Conservation (phyloP, 73 alveolate species). For the Paramecium primaurelia region DNA sequence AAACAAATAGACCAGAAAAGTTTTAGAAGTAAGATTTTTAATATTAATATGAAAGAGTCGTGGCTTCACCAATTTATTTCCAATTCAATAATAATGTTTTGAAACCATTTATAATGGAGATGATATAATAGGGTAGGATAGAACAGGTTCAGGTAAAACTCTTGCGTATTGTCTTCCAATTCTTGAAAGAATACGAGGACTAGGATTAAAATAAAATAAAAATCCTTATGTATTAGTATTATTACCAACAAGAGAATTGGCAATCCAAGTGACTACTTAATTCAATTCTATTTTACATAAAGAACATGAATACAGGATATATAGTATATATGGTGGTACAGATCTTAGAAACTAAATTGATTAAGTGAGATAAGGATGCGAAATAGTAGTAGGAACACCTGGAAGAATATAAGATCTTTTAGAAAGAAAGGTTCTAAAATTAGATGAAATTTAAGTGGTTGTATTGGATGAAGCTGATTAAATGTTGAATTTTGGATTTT, state of each 20-base stretch:
- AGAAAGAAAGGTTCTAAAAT: slow-evolving; percentile 79
- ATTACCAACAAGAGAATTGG: slow-evolving; percentile 74
- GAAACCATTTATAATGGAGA: slow-evolving; percentile 80
- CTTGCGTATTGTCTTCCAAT: slow-evolving; percentile 79
- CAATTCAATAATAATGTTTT: slow-evolving; percentile 83
- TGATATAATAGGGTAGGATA: slow-evolving; percentile 87
- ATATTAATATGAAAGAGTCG: background rate
- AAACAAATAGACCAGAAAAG: slow-evolving; percentile 59
- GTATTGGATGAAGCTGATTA: slow-evolving; percentile 98
- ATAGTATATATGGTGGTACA: slow-evolving; percentile 81
- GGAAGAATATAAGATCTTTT: slow-evolving; percentile 97
- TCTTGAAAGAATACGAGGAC: slow-evolving; percentile 74
- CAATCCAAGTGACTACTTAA: slow-evolving; percentile 75
- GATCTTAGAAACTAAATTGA: slow-evolving; percentile 47
- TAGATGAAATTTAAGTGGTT: slow-evolving; percentile 1
- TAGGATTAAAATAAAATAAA: slow-evolving; percentile 60
- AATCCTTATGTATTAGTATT: slow-evolving; percentile 17
- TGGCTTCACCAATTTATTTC: slow-evolving; percentile 76
- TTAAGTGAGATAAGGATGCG: slow-evolving; percentile 84
- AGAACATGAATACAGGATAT: slow-evolving; percentile 65
- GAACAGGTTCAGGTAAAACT: slow-evolving; percentile 98
- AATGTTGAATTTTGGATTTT: slow-evolving; percentile 98
- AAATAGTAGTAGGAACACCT: slow-evolving; percentile 98
- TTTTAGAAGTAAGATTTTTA: slow-evolving; percentile 39
- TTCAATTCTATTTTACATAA: slow-evolving; percentile 65